Percentiles rank a stretch among this genome's conserved stretches.
phyloP scores from a whole-genome alignment of 2,329 filamentous ascomycete genomes.

The Clarireedia paspali region DNA sequence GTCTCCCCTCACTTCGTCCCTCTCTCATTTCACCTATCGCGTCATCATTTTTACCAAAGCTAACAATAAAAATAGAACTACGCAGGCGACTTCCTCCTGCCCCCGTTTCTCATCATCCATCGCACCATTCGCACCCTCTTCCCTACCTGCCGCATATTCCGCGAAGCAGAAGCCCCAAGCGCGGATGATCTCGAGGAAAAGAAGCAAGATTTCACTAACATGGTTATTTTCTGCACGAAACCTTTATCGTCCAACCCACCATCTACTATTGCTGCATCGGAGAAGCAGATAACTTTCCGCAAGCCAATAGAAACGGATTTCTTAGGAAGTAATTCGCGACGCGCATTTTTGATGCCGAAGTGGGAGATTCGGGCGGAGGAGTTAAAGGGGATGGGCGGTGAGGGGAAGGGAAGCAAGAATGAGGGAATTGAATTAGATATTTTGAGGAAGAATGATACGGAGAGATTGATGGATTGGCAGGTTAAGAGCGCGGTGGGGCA shows the following conservation, averaged over 20 bases:
- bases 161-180: constrained; percentile 57
- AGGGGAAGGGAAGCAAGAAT: constrained; percentile 23
- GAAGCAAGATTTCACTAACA: constrained; percentile 77
- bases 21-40: too few species aligned
- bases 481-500: constrained; percentile 71
- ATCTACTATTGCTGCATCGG: constrained; percentile 32
- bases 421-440: constrained; percentile 37
- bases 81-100: constrained; percentile 75
- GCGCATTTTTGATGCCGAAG: constrained; percentile 62
- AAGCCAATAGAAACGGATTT: constrained; percentile 56
- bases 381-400: constrained; percentile 10
- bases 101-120: constrained; percentile 69
- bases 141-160: constrained; percentile 83
- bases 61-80: constrained; percentile 60
- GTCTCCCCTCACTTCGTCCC: not conserved
- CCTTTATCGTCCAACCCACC: constrained; percentile 32
- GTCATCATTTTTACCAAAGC: too few species aligned
- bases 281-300: constrained; percentile 40
- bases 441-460: constrained; percentile 56
- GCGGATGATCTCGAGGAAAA: constrained; percentile 39
- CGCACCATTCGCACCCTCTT: constrained; percentile 78
- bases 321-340: constrained; percentile 62
- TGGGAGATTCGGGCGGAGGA: constrained; percentile 49
- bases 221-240: constrained; percentile 78
- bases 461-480: constrained; percentile 63